These are phyloP conservation scores for Peronospora farinosa DNA, from an alignment of 352 stramenopile species.

Conservation along the genomic window DNA sequence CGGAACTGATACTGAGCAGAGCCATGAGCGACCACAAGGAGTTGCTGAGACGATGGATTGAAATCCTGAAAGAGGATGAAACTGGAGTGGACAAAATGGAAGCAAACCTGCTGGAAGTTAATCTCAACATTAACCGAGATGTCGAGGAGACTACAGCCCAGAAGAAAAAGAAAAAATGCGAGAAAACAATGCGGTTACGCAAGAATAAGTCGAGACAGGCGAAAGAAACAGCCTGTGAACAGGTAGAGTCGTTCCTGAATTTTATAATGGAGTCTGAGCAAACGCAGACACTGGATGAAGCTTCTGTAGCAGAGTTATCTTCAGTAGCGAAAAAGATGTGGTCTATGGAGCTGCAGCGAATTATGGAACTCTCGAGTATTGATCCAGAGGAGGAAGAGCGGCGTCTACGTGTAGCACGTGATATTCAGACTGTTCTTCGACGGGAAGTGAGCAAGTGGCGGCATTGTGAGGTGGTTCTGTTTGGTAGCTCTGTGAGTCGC, in stretches of 20 bases:
- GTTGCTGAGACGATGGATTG: conserved; percentile 41
- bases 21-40: conserved; percentile 27
- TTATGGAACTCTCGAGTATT: conserved; percentile 45
- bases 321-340: conserved; percentile 17
- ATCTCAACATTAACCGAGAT: conserved; percentile 6
- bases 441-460: conserved; percentile 44
- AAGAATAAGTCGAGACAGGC: conserved; percentile 25
- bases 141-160: conserved; percentile 1
- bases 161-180: conserved; percentile 28
- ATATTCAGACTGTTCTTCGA: conserved; percentile 44
- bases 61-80: conserved; percentile 28
- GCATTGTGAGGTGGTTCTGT: conserved; percentile 47
- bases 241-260: conserved; percentile 42
- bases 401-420: conserved; percentile 31
- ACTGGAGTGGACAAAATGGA: conserved; percentile 14
- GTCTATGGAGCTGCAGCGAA: conserved; percentile 29
- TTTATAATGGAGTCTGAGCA: conserved; percentile 41
- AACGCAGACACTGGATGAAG: conserved; percentile 5
- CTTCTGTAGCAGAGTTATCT: background rate
- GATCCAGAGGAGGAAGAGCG: conserved; percentile 37
- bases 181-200: conserved; percentile 27
- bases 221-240: conserved; percentile 31
- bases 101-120: conserved; percentile 6
- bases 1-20: conserved; percentile 56
- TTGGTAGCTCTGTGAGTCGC: conserved; percentile 72